Evolutionary conservation across 2,329 filamentous ascomycete genomes (phyloP).

Genomic region (Alternaria conjuncta): DNA sequence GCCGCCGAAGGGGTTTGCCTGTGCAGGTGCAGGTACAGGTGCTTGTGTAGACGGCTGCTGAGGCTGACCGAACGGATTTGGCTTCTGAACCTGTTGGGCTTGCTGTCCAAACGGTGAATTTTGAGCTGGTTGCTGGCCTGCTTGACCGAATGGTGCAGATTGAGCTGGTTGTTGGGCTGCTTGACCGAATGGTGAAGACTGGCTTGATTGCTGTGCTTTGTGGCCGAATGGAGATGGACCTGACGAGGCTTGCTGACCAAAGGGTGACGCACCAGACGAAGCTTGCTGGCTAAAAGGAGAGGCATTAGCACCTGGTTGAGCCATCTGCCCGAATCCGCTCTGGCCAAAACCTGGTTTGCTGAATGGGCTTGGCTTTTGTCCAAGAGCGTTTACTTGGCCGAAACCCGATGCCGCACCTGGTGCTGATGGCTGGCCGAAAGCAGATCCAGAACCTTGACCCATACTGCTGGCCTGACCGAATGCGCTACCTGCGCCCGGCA

Average conservation of each 20-base stretch:
- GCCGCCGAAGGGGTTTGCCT: constrained; percentile 26
- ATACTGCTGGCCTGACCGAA: constrained; percentile 27
- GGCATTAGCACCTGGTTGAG: constrained; percentile 43
- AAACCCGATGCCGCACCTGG: constrained; percentile 37
- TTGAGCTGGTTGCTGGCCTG: constrained; percentile 16
- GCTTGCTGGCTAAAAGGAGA: constrained; percentile 44
- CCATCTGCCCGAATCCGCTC: constrained; percentile 53
- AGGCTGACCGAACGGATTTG: constrained; percentile 9
- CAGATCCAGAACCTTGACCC: constrained; percentile 29
- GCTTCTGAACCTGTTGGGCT: constrained; percentile 23
- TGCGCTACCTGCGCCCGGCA: constrained; percentile 28
- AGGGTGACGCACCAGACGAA: constrained; percentile 37
- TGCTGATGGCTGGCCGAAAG: constrained; percentile 46
- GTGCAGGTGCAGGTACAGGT: constrained; percentile 7
- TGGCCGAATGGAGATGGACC: constrained; percentile 33
- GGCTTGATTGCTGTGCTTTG: constrained; percentile 20
- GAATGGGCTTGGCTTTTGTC: constrained; percentile 46
- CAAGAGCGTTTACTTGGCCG: constrained; percentile 38
- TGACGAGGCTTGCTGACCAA: constrained; percentile 32
- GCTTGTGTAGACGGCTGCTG: constrained; percentile 6
- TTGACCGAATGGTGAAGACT: constrained; percentile 19
- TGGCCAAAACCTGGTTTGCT: constrained; percentile 49
- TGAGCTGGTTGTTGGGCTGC: constrained; percentile 16
- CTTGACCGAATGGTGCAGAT: constrained; percentile 26
- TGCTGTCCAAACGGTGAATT: constrained; percentile 29